A percentile compares a stretch with the other conserved stretches of the same genome.
phyloP scores from a whole-genome alignment of 768 basidiomycete species.

The Multifurca ochricompacta region DNA sequence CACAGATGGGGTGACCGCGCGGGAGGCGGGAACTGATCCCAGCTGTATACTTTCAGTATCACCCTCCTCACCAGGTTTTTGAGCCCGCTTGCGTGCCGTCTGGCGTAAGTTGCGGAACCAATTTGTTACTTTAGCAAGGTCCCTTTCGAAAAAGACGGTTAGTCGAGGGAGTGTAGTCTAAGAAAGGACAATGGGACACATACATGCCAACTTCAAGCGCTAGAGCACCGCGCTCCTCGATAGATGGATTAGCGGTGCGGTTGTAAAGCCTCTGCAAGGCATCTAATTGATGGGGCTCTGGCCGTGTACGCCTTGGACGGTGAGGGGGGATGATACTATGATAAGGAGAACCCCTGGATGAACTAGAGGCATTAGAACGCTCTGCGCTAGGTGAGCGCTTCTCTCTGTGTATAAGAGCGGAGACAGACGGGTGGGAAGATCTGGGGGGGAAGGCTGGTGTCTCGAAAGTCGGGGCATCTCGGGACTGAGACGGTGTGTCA shows the following conservation, averaged over 20 bases:
- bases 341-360: slow-evolving; percentile 40
- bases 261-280: slow-evolving; percentile 63
- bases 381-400: slow-evolving; percentile 26
- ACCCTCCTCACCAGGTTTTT: slow-evolving; percentile 44
- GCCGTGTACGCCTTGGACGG: slow-evolving; percentile 65
- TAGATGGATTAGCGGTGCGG: slow-evolving; percentile 65
- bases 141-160: slow-evolving; percentile 33
- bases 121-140: slow-evolving; percentile 78
- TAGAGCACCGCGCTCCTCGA: slow-evolving; percentile 69
- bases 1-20: slow-evolving; percentile 44
- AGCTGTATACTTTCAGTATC: slow-evolving; percentile 26
- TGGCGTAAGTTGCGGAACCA: slow-evolving; percentile 85
- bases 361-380: slow-evolving; percentile 29
- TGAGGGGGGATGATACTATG: slow-evolving; percentile 32
- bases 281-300: slow-evolving; percentile 70
- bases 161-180: slow-evolving; percentile 1
- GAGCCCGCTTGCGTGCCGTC: slow-evolving; percentile 63
- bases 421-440: slow-evolving; percentile 36
- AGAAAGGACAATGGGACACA: slow-evolving; percentile 2
- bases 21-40: slow-evolving; percentile 41
- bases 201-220: slow-evolving; percentile 71
- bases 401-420: slow-evolving; percentile 31
- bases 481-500: slow-evolving; percentile 22
- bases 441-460: slow-evolving; percentile 28
- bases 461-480: slow-evolving; percentile 27